Conservation (phyloP, 805 yeast species). For the Candida patagonica region DNA sequence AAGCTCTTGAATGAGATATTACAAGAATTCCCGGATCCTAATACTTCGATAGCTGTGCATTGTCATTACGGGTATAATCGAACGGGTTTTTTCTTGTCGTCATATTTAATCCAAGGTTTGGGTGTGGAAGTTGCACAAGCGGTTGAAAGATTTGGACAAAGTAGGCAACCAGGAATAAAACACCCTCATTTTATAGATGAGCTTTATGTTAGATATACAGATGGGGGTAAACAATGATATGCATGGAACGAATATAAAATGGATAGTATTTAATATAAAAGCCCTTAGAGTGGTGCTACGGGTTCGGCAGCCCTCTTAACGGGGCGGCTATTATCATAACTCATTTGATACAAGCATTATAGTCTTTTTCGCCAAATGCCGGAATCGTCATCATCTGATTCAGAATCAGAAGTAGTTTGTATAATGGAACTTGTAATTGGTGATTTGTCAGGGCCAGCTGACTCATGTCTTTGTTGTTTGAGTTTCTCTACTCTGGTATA, state of each 20-base stretch:
- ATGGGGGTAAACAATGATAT: too few species aligned
- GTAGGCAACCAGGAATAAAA: constrained; percentile 64
- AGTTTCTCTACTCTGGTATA: constrained; percentile 7
- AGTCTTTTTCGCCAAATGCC: too few species aligned
- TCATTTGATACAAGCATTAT: too few species aligned
- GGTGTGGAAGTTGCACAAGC: constrained; percentile 58
- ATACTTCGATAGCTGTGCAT: constrained; percentile 45
- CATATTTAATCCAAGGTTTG: constrained; percentile 52
- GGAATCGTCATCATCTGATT: too few species aligned
- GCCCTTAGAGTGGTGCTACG: too few species aligned
- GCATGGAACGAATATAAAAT: too few species aligned
- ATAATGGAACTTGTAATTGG: background rate
- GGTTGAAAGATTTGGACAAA: constrained; percentile 44
- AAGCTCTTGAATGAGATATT: constrained; percentile 42
- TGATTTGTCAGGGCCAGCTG: too few species aligned
- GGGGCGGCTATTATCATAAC: too few species aligned
- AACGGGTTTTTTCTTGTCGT: constrained; percentile 65
- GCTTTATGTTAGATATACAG: constrained; percentile 53
- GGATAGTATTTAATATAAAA: too few species aligned
- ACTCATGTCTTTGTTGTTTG: constrained; percentile 3
- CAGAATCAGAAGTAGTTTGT: background rate
- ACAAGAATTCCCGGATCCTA: constrained; percentile 15
- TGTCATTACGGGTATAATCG: constrained; percentile 79
- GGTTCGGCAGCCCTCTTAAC: too few species aligned
- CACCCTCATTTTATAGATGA: constrained; percentile 73